A percentile compares a stretch with the other conserved stretches of the same genome.
These are phyloP conservation scores for Fomitiporia mediterranea DNA, from an alignment of 1,284 basidiomycete species.

Conservation along the genomic window DNA sequence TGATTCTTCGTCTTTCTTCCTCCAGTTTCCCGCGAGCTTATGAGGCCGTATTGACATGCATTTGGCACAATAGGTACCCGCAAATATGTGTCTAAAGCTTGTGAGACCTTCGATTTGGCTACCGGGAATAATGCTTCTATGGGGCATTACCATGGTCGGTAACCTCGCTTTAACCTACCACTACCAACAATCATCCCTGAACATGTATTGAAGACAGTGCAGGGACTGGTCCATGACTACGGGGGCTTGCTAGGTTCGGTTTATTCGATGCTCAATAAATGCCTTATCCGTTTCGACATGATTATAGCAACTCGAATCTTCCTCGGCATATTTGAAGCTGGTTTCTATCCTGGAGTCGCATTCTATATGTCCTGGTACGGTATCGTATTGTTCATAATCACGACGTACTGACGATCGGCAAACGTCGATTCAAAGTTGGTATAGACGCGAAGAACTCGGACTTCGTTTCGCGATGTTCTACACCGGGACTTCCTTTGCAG, in stretches of 20 bases:
- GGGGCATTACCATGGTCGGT: conserved; percentile 67
- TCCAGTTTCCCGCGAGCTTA: no score
- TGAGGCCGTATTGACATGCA: background rate
- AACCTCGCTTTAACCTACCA: background rate
- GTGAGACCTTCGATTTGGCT: conserved; percentile 63
- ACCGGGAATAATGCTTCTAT: conserved; percentile 54
- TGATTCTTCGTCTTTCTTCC: conserved; percentile 26
- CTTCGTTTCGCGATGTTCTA: conserved; percentile 65
- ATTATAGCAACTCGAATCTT: conserved; percentile 57
- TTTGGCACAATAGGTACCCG: conserved; percentile 45
- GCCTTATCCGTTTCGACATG: background rate
- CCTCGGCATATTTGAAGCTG: conserved; percentile 65
- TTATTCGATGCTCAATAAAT: conserved; percentile 10
- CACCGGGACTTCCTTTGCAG: conserved; percentile 64
- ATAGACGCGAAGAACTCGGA: conserved; percentile 67
- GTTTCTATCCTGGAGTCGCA: conserved; percentile 62
- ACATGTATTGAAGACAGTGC: conserved; percentile 45
- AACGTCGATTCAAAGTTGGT: conserved; percentile 36
- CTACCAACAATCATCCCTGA: conserved; percentile 5
- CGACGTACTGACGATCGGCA: background rate
- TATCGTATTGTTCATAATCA: background rate
- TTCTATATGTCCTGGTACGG: conserved; percentile 65
- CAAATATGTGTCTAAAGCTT: conserved; percentile 65
- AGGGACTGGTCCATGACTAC: conserved; percentile 64
- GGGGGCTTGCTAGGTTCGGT: conserved; percentile 54